Base-by-base conservation (phyloP, 2,329 filamentous ascomycete species). In the Exserohilum rostratum region DNA sequence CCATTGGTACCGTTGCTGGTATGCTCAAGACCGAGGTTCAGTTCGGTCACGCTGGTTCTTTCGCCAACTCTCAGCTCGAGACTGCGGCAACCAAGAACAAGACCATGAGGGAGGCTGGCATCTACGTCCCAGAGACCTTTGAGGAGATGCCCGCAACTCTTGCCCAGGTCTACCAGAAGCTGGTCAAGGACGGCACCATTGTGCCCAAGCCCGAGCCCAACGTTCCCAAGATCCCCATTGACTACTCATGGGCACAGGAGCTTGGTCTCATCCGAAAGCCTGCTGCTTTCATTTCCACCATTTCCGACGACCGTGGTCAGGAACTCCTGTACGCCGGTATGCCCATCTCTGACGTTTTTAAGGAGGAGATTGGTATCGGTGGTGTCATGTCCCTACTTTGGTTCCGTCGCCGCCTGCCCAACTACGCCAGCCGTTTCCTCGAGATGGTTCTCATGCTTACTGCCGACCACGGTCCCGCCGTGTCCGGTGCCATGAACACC, bases 371-470 rank as follows among this genome's bases (percentile, higher is more conserved):
- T 71, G 95, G 95, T 70, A 98, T 99, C 70, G 95, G 95, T 78
- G 95, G 95, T 89, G 95, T 99, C 82, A 99, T 99, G 95, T 97
- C 95, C 58, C 87, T 99, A 54, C 85, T 99, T 70, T 99, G 95
- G 95, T 99, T 99, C 92, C 93, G 95, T 75, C 93, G 95, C 80
- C 90, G 95, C 76, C 90, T 99, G 61, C 95, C 95, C 62, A 83
- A 89, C 75, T 98, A 97, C 78, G 95, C 95, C 74, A 96, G 91
- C 85, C 96, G 96, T 83, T 99, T 99, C 86, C 83, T 99, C 69
- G 95, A 99, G 85, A 99, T 99, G 95, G 95, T 99, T 66, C 93
- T 99, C 78, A 99, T 99, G 95, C 87, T 99, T 75, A 99, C 95
- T 75, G 95, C 95, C 71, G 95, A 99, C 76, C 95, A 99, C 87